These are phyloP conservation scores for Astrocystis sublimbata DNA, from an alignment of 495 filamentous ascomycete genomes.

Conservation along the genomic window DNA sequence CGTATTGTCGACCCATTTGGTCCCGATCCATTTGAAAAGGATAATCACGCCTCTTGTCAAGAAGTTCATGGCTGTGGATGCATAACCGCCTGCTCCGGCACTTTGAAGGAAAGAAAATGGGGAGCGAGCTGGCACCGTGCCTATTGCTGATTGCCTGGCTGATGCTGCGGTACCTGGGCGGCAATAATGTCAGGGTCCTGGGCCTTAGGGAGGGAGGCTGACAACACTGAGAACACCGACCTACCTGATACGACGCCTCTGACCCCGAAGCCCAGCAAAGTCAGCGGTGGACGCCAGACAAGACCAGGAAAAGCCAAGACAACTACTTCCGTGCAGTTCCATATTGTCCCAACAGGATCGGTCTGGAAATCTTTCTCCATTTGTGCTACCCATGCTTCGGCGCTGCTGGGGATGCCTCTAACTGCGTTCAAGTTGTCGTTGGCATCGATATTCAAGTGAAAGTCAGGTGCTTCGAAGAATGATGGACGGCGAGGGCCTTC, in stretches of 20 bases:
- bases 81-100: constrained; percentile 1
- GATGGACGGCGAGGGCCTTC: constrained; percentile 1
- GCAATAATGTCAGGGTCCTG: not conserved
- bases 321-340: not conserved
- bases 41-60: not conserved
- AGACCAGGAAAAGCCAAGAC: not conserved
- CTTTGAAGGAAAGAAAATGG: not conserved
- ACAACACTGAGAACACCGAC: no score
- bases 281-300: not conserved
- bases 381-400: not conserved
- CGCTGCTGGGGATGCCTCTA: not conserved
- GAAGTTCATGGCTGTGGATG: not conserved
- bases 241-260: not conserved
- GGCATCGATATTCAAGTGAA: not conserved
- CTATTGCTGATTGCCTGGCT: not conserved
- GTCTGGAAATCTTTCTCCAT: not conserved
- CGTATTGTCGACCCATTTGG: not conserved
- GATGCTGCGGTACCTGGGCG: not conserved
- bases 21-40: not conserved
- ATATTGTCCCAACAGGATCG: not conserved
- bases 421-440: not conserved
- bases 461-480: not conserved
- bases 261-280: not conserved
- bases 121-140: not conserved
- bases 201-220: not conserved